Evolutionary conservation across 768 basidiomycete genomes (phyloP).

Genomic region (Tricholoma saponaceum): DNA sequence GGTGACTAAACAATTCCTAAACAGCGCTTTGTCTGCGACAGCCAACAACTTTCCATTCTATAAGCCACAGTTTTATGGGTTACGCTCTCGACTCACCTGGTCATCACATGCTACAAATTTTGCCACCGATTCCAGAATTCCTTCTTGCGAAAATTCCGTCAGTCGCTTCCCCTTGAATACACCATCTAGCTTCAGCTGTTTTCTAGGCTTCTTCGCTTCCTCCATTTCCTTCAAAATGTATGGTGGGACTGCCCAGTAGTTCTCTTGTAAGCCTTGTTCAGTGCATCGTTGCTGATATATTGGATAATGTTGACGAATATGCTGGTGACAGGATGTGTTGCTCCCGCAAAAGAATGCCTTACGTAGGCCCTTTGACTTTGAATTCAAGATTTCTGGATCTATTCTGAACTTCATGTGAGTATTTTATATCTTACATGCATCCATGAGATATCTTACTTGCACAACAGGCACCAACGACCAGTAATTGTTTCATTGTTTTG

Average conservation of each 20-base stretch:
- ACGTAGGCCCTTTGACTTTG: neutral
- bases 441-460: neutral
- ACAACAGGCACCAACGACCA: neutral
- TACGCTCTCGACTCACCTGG: conserved; percentile 4
- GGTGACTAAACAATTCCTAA: neutral
- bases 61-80: neutral
- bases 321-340: neutral
- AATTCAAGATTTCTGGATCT: no score
- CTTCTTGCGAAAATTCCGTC: conserved; percentile 1
- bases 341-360: neutral
- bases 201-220: no score
- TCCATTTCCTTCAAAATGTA: no score
- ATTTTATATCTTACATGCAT: neutral
- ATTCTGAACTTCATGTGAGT: neutral
- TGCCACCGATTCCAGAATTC: conserved; percentile 7
- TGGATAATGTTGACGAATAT: neutral
- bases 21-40: neutral
- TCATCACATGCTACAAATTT: conserved; percentile 10
- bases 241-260: no score
- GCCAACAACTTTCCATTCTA: neutral
- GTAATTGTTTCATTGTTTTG: neutral
- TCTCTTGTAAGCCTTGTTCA: no score
- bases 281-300: neutral
- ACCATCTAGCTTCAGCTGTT: neutral
- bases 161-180: neutral